These are phyloP conservation scores for Castanospermum australe DNA, from an alignment of 306 rosid genomes.

Conservation along the genomic window DNA sequence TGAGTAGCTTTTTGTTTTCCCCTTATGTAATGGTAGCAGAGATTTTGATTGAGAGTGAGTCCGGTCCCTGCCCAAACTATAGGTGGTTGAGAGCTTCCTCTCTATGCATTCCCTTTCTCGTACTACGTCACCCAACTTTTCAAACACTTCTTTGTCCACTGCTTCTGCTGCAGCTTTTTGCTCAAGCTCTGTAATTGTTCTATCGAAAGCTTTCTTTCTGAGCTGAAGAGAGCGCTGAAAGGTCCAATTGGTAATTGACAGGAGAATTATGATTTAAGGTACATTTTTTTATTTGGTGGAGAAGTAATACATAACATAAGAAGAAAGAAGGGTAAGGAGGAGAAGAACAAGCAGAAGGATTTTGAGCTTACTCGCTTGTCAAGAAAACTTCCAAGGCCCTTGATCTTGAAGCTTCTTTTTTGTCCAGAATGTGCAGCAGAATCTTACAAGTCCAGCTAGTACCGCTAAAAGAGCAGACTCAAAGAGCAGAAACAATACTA, in stretches of 20 bases:
- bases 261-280: background rate
- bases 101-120: conserved; percentile 41
- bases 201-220: conserved; percentile 50
- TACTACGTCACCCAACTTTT: conserved; percentile 32
- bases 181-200: conserved; percentile 44
- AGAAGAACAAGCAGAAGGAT: background rate
- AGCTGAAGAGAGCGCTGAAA: conserved; percentile 49
- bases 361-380: conserved; percentile 50
- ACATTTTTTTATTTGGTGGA: too few relatives aligned
- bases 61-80: conserved; percentile 52
- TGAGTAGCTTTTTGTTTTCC: conserved; percentile 44
- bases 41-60: conserved; percentile 32
- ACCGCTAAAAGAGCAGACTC: conserved; percentile 37
- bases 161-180: conserved; percentile 37
- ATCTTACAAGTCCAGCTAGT: conserved; percentile 43
- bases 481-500: conserved; percentile 49
- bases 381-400: conserved; percentile 47
- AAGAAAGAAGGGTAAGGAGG: background rate
- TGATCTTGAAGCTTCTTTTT: conserved; percentile 55
- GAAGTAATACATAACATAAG: background rate
- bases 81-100: conserved; percentile 51
- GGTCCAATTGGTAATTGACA: background rate
- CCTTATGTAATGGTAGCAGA: conserved; percentile 44
- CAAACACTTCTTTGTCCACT: conserved; percentile 24
- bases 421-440: conserved; percentile 58